A percentile compares a stretch with the other conserved stretches of the same genome.
These are phyloP conservation scores for Kwoniella sp. DNA, from an alignment of 768 basidiomycete species.

Conservation along the genomic window DNA sequence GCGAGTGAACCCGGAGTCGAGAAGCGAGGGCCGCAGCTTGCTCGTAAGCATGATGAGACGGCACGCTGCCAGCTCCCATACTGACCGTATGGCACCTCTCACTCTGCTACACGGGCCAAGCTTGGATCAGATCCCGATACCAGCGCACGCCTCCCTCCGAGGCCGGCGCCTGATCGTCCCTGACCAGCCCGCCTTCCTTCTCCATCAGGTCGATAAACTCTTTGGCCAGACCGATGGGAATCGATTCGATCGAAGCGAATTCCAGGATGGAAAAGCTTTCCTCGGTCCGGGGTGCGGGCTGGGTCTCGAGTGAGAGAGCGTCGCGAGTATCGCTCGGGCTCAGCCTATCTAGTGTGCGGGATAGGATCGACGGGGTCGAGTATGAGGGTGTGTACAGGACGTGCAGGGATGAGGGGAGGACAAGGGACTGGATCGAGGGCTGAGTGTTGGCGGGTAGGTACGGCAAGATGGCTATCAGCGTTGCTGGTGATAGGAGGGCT, in stretches of 20 bases:
- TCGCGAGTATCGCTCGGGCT: background rate
- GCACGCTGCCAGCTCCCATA: too few relatives aligned
- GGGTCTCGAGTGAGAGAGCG: too few relatives aligned
- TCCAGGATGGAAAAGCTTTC: conserved; percentile 57
- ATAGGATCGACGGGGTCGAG: conserved; percentile 63
- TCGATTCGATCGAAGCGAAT: conserved; percentile 65
- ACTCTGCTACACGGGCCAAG: conserved; percentile 3
- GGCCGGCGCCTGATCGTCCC: conserved; percentile 62
- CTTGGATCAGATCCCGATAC: conserved; percentile 51
- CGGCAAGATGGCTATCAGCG: conserved; percentile 70
- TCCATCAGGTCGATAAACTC: conserved; percentile 79
- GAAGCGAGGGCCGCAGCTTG: too few relatives aligned
- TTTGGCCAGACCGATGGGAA: conserved; percentile 67
- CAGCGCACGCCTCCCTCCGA: conserved; percentile 56
- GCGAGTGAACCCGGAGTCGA: too few relatives aligned
- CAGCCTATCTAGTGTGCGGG: conserved; percentile 56
- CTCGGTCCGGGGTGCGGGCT: conserved; percentile 32
- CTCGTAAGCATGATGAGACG: too few relatives aligned
- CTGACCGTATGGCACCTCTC: too few relatives aligned
- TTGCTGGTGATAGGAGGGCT: conserved; percentile 87
- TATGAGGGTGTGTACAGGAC: conserved; percentile 82
- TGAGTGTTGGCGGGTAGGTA: conserved; percentile 62
- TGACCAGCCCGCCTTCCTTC: conserved; percentile 56
- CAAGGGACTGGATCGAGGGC: conserved; percentile 65
- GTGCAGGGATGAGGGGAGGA: conserved; percentile 66